Evolutionary conservation across 2,329 filamentous ascomycete species (phyloP).

Genomic region (Fusarium tupiense): DNA sequence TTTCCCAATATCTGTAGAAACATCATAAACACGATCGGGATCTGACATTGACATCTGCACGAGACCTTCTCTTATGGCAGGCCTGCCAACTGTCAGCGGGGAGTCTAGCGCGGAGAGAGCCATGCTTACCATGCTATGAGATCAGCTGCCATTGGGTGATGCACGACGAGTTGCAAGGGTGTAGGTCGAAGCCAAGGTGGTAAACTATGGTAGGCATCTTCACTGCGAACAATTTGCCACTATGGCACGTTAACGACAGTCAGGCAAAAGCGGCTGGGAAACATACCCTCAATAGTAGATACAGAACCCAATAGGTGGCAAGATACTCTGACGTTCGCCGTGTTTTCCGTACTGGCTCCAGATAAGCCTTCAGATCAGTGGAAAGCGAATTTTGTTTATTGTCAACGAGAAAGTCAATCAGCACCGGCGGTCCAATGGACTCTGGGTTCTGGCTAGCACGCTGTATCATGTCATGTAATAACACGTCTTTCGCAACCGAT

Average conservation of each 20-base stretch:
- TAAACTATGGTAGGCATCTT: conserved; percentile 7
- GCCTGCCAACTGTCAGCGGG: background rate
- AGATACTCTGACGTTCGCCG: conserved; percentile 2
- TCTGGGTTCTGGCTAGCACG: background rate
- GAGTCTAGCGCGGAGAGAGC: background rate
- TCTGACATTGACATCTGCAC: conserved; percentile 11
- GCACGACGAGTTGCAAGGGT: conserved; percentile 2
- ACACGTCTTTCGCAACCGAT: background rate
- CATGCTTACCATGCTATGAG: conserved; percentile 4
- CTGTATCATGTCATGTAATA: background rate
- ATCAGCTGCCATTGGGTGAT: conserved; percentile 6
- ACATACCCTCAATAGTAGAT: background rate
- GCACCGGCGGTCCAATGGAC: fast-evolving
- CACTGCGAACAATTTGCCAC: conserved; percentile 7
- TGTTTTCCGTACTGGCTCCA: background rate
- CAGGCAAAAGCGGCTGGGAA: fast-evolving
- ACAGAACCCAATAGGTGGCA: background rate
- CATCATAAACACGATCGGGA: background rate
- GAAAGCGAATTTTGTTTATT: background rate
- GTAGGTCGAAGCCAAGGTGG: conserved; percentile 3
- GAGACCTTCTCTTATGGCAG: conserved; percentile 2
- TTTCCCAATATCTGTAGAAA: background rate
- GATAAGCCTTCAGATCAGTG: background rate
- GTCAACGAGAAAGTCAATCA: background rate
- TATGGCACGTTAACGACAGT: background rate